Percentiles rank a stretch among this genome's conserved stretches.
Evolutionary conservation across 352 stramenopile species (phyloP).

Genomic region (Globisporangium paddicum): DNA sequence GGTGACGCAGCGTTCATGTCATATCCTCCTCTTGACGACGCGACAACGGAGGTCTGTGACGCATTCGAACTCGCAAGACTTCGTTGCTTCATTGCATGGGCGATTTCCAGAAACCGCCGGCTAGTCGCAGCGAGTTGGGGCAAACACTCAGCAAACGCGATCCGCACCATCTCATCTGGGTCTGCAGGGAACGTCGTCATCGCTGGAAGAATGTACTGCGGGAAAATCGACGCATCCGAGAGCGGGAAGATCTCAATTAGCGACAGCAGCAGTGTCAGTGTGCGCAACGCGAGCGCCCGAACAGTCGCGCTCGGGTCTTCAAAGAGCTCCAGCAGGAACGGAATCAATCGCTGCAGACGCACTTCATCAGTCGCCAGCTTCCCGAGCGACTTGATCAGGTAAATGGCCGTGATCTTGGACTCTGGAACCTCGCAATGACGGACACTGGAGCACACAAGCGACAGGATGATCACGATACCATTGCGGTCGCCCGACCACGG

Average conservation of each 20-base stretch:
- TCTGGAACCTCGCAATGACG: constrained; percentile 82
- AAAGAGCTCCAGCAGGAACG: constrained; percentile 91
- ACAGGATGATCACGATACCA: constrained; percentile 84
- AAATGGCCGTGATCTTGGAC: constrained; percentile 88
- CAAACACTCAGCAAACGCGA: constrained; percentile 94
- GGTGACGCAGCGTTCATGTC: constrained; percentile 17
- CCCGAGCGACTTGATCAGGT: constrained; percentile 88
- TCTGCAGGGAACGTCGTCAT: constrained; percentile 89
- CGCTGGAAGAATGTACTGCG: constrained; percentile 95
- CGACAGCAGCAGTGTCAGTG: constrained; percentile 87
- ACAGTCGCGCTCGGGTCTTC: constrained; percentile 91
- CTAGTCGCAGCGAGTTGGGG: constrained; percentile 91
- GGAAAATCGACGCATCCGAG: constrained; percentile 95
- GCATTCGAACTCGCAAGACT: constrained; percentile 38
- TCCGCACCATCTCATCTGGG: constrained; percentile 89
- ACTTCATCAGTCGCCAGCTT: constrained; percentile 92
- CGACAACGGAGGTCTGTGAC: constrained; percentile 18
- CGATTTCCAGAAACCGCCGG: constrained; percentile 92
- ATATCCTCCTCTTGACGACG: constrained; percentile 36
- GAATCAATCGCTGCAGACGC: constrained; percentile 92
- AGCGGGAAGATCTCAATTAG: constrained; percentile 91
- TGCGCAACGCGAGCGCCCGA: constrained; percentile 85
- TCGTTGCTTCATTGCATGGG: constrained; percentile 82
- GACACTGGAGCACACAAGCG: constrained; percentile 78
- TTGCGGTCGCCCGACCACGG: constrained; percentile 60